Percentiles rank a stretch among this genome's conserved stretches.
Conservation (phyloP, 2,329 filamentous ascomycete species). For the Bipolaris sorokiniana region DNA sequence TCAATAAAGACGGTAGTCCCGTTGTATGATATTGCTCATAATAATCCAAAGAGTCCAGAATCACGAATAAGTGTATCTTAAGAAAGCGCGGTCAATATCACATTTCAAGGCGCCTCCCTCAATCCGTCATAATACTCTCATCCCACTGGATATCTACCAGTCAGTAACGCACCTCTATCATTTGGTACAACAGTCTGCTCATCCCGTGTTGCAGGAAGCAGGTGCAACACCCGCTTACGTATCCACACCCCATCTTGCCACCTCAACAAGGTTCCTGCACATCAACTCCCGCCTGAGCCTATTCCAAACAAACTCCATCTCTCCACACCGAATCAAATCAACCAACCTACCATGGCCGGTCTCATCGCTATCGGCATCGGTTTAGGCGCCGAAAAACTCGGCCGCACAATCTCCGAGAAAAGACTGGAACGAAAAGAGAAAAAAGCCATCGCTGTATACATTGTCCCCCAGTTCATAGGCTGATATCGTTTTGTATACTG, state of each 20-base stretch:
- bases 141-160: neutral
- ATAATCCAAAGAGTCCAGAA: neutral
- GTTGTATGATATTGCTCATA: neutral
- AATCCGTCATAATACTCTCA: neutral
- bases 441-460: slow-evolving; percentile 27
- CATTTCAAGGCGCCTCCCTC: neutral
- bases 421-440: slow-evolving; percentile 32
- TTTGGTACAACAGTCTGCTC: neutral
- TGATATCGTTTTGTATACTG: neutral
- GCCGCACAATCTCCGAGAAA: slow-evolving; percentile 31
- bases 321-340: neutral
- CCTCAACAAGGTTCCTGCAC: slow-evolving; percentile 11
- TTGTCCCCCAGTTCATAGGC: neutral
- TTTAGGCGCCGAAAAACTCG: slow-evolving; percentile 28
- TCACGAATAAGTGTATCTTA: neutral
- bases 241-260: neutral
- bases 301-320: neutral
- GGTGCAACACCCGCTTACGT: neutral
- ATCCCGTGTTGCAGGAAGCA: slow-evolving; percentile 6
- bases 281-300: neutral
- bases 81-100: neutral
- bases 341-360: slow-evolving; percentile 25
- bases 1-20: neutral
- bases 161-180: neutral
- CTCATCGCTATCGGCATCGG: slow-evolving; percentile 28